A percentile compares a stretch with the other conserved stretches of the same genome.
phyloP scores from a whole-genome alignment of 345 rosid genomes.

The Alliaria petiolata region DNA sequence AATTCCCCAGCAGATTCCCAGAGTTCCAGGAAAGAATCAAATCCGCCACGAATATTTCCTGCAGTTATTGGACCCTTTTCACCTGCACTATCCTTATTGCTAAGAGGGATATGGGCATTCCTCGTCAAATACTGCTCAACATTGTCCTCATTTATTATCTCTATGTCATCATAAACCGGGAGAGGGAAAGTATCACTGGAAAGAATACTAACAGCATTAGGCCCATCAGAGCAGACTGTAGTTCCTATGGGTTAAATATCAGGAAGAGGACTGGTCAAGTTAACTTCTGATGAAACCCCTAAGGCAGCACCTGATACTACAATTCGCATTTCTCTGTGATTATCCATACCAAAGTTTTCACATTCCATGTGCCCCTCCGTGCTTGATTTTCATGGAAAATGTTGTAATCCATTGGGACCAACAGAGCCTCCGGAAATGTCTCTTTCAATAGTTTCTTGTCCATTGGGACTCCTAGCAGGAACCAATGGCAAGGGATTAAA shows the following conservation, averaged over 20 bases:
- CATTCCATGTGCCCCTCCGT: conserved; percentile 34
- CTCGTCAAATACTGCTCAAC: conserved; percentile 22
- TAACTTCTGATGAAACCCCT: conserved; percentile 38
- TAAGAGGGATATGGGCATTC: conserved; percentile 22
- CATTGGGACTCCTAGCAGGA: conserved; percentile 33
- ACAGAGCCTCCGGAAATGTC: conserved; percentile 26
- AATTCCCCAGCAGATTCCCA: conserved; percentile 69
- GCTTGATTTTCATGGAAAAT: conserved; percentile 27
- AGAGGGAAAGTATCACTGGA: conserved; percentile 14
- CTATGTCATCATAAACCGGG: not conserved
- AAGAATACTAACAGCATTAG: conserved; percentile 6
- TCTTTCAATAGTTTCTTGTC: conserved; percentile 35
- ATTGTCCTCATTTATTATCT: conserved; percentile 14
- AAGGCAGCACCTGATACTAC: conserved; percentile 34
- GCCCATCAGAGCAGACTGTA: conserved; percentile 21
- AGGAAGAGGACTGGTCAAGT: conserved; percentile 30
- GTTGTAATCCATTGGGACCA: conserved; percentile 33
- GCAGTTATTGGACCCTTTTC: conserved; percentile 76
- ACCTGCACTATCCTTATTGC: conserved; percentile 36
- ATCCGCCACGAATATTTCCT: conserved; percentile 59
- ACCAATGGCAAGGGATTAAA: conserved; percentile 44
- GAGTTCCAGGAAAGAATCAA: conserved; percentile 82
- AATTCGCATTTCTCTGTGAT: conserved; percentile 34
- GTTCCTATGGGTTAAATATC: conserved; percentile 28
- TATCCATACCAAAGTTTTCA: conserved; percentile 30